Percentiles rank a stretch among this genome's conserved stretches.
These are phyloP conservation scores for Stenocarpella maydis DNA, from an alignment of 2,329 filamentous ascomycete genomes.

Conservation along the genomic window DNA sequence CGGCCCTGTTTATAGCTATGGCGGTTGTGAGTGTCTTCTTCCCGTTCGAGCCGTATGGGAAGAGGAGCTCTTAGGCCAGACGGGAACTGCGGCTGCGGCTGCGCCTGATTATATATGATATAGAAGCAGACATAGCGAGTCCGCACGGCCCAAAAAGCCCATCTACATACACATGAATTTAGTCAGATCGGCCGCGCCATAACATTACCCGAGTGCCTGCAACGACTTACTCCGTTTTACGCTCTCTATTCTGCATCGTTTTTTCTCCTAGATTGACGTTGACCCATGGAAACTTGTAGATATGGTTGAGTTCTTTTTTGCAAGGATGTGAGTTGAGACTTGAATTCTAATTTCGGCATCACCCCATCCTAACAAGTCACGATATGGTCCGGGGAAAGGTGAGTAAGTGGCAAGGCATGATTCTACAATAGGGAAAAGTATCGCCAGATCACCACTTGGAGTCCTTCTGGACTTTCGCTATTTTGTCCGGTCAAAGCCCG, in stretches of 20 bases:
- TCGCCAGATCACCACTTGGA: background rate
- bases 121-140: background rate
- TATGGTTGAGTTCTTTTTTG: no score
- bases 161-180: background rate
- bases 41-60: conserved; percentile 73
- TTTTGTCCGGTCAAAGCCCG: background rate
- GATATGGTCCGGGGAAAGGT: no score
- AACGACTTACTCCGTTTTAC: no score
- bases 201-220: no score
- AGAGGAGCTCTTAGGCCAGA: conserved; percentile 43
- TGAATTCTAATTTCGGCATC: no score
- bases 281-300: no score
- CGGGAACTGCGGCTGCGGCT: no score
- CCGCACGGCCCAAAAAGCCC: no score
- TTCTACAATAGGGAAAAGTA: background rate
- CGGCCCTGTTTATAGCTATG: conserved; percentile 69
- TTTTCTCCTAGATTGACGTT: no score
- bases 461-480: background rate
- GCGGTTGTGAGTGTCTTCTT: conserved; percentile 64
- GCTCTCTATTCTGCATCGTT: no score
- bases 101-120: background rate
- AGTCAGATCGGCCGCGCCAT: no score
- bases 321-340: no score
- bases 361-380: background rate
- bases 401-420: background rate